Evolutionary conservation across 768 basidiomycete species (phyloP), one percentile per base, ranked within the genome.

Genomic region (Clavulina sp.): DNA sequence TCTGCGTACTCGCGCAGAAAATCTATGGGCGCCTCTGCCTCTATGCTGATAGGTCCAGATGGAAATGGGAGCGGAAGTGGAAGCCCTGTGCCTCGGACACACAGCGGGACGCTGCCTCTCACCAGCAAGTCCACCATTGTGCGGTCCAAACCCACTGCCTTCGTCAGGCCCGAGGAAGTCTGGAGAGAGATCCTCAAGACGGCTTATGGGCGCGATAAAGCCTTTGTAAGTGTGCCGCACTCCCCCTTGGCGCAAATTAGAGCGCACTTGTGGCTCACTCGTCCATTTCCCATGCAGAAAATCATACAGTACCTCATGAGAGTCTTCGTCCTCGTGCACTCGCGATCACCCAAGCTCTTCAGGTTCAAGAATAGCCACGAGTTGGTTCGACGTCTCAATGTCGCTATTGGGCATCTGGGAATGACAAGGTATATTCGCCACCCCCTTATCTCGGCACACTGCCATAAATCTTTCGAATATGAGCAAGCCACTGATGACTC

Each of bases 301-400:
- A 60, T 87, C 51, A 77, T 89, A 52, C 86, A 89, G 69, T 89
- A 88, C 62, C 73, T 81, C 23, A 75, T 89, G 55, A 76, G 76
- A 44, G 66, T 86, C 48, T 84, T 79, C 62, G 70, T 88, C 32
- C 62, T 82, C 30, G 76, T 84, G 62, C 85, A 89, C 38, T 48
- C 33, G 50, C 36, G 53, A 47, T 34, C 51, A 18, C 34, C 52
- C 46, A 61, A 65, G 66, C 49, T 69, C 74, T 33, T 50, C 48
- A 30, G 40, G 41, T 18, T 52, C 23, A 32, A 43, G 24, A 30
- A 48, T 74, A 78, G 81, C 56, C 61, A 65, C 3, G 74, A 71
- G 49, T 59, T 87, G 13, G 66, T 75, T 16, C 71, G 68, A 31
- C 77, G 82, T 19, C 68, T 89, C 41, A 67, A 72, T 48, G 73